phyloP scores from a whole-genome alignment of 257 asterid species.

The Gentiana dahurica region DNA sequence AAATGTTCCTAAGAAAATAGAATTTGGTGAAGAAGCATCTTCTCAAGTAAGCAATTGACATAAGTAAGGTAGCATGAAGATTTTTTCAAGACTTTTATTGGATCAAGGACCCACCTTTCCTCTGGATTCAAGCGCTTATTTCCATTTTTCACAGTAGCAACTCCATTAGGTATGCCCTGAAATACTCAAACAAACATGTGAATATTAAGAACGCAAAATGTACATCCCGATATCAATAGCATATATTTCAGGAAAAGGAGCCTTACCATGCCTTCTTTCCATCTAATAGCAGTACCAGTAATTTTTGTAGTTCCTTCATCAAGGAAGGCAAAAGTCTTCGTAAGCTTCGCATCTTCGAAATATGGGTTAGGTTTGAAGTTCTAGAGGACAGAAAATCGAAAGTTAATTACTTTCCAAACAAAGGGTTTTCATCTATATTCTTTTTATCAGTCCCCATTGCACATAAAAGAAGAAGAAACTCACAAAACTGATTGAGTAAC shows the following conservation, averaged over 20 bases:
- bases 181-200: slow-evolving; percentile 19
- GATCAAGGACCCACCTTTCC: slow-evolving; percentile 52
- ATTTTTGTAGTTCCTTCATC: slow-evolving; percentile 81
- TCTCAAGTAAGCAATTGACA: too few relatives aligned
- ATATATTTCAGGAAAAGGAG: slow-evolving; percentile 1
- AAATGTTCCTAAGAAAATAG: too few relatives aligned
- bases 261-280: slow-evolving; percentile 93
- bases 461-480: slow-evolving; percentile 18
- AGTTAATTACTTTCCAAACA: background rate
- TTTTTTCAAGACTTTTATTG: background rate
- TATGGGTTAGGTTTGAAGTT: slow-evolving; percentile 71
- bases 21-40: too few relatives aligned
- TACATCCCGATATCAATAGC: too few relatives aligned
- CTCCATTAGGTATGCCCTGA: slow-evolving; percentile 74
- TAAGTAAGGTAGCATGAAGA: background rate
- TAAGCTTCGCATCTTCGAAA: slow-evolving; percentile 70
- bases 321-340: slow-evolving; percentile 69
- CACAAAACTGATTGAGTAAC: slow-evolving; percentile 79
- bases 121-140: slow-evolving; percentile 63
- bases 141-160: slow-evolving; percentile 70
- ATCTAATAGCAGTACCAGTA: slow-evolving; percentile 70
- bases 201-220: background rate
- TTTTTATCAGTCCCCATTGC: background rate
- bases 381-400: slow-evolving; percentile 26
- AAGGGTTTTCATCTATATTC: background rate